Base-by-base conservation (phyloP, 352 stramenopile species). In the Globisporangium solare region DNA sequence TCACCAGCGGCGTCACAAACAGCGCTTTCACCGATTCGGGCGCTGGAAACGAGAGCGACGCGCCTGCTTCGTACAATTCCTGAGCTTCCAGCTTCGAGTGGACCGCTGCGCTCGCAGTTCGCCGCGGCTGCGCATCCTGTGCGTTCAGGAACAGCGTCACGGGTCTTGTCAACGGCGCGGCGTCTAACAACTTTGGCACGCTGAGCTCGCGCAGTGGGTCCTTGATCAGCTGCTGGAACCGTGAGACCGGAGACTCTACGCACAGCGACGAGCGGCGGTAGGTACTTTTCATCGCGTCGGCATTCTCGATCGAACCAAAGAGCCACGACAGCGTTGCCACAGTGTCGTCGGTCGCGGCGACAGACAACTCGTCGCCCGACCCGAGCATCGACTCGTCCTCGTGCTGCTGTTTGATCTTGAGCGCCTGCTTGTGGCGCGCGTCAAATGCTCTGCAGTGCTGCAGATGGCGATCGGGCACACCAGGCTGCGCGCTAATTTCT, bases 151-250 rank as follows among this genome's bases (percentile, higher is more conserved):
- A 20, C 31, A 61, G 13, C 21, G 45, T 47, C 24, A 65, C 14
- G 2, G 45, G 5, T 11, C 61, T 45, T 43, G 67, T 65, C 12
- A n/a, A 15, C 5, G 40, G 42, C 6, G 65, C 58, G 5, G 48
- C 56, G 12, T 75, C 71, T 15, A 79, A 42, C 32, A 81, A 45
- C 2, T 56, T 40, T 0, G 43, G 27, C 1, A 80, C 53, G 0
- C 58, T 42, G n/a, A 83, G 46, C 14, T 69, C 53, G 2, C 65
- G 45, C 15, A 83, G 45, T 0, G 68, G 32, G 35, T 78, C 65
- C 13, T 46, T n/a, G 3, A 74, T 51, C 0, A 84, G n/a, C 7
- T 55, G n/a, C 10, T 73, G 45, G 22, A 84, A 77, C 0, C 74
- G 71, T 47, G 50, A 51, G n/a, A 70, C 37, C 0, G 64, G 47